These are phyloP conservation scores for Phaeophleospora eucalypticola DNA, from an alignment of 2,329 filamentous ascomycete genomes.

Conservation along the genomic window DNA sequence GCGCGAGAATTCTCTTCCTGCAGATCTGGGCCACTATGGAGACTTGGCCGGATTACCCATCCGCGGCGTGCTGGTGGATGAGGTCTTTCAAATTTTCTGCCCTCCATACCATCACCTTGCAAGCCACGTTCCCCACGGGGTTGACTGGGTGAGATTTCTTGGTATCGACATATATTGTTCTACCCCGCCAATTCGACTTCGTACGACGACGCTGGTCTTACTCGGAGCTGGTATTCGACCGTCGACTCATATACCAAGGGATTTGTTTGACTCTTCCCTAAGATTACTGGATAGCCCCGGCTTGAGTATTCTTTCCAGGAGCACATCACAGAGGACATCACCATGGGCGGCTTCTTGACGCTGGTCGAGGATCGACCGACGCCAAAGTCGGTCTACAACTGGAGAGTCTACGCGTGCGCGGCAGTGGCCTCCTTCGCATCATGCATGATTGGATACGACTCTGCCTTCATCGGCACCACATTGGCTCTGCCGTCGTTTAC, in stretches of 20 bases:
- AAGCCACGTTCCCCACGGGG: background rate
- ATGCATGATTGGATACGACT: conserved; percentile 44
- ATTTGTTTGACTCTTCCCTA: too few species aligned
- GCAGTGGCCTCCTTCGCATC: conserved; percentile 54
- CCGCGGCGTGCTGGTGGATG: background rate
- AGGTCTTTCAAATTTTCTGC: too few species aligned
- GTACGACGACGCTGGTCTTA: too few species aligned
- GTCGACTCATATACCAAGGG: too few species aligned
- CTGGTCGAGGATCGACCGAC: conserved; percentile 47
- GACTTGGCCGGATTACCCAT: conserved; percentile 3
- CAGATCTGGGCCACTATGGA: background rate
- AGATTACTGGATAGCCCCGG: too few species aligned
- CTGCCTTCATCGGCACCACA: conserved; percentile 71
- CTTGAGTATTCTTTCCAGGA: too few species aligned
- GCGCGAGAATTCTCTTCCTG: conserved; percentile 19
- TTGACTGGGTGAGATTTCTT: too few species aligned
- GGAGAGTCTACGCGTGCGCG: conserved; percentile 54
- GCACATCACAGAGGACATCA: conserved; percentile 7
- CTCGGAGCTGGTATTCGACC: too few species aligned
- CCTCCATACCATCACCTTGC: too few species aligned
- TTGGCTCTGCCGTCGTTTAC: conserved; percentile 66
- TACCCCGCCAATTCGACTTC: too few species aligned
- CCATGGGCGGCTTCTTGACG: conserved; percentile 34
- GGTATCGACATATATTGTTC: too few species aligned
- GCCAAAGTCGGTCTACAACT: conserved; percentile 57